Base-by-base conservation (phyloP, 345 rosid genomes). In the Physaria fendleri region DNA sequence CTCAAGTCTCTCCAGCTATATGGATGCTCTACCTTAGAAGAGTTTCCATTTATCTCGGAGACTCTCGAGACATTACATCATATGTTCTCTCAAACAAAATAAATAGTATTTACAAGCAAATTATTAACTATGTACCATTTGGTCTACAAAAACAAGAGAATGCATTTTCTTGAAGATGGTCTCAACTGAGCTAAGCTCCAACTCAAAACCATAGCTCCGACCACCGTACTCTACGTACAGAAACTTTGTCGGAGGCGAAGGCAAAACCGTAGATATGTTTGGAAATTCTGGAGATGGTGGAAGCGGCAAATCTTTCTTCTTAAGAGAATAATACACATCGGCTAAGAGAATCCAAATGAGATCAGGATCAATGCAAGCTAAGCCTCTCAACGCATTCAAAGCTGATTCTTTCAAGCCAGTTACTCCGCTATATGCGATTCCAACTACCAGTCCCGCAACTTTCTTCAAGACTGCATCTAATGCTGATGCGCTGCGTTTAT, bases 331-430 rank as follows among this genome's bases (percentile, higher is more conserved):
- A 62, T 89, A 85, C 34, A 89, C 85, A 57, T 93, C 99, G 0
- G 94, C 89, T 57, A 93, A 62, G 40, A 89, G 87, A 64, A 93
- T 79, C 97, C 99, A 86, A 14, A 92, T 73, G 29, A 93, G 91
- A 76, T 93, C 99, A 22, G 97, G 76, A 70, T 93, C 97, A 2
- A 93, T 63, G 17, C 76, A 69, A 11, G 94, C 89, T 29, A 93
- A 89, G 51, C 89, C 99, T 16, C 35, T 63, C 53, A 93, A 56
- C 1, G 99, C 95, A 54, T 80, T 81, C 43, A 85, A 39, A 9
- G 88, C 77, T 4, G 94, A 82, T 69, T 85, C 90, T 3, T 63
- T 81, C 17, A 93, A 79, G 11, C 91, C 82, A 0, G 66, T 41
- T 23, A 88, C 81, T 8, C 97, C 74, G 9, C 95, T 83, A 44